Percentiles rank a stretch among this genome's conserved stretches.
Evolutionary conservation across 441 rosid genomes (phyloP).

Genomic region (Biscutella laevigata): DNA sequence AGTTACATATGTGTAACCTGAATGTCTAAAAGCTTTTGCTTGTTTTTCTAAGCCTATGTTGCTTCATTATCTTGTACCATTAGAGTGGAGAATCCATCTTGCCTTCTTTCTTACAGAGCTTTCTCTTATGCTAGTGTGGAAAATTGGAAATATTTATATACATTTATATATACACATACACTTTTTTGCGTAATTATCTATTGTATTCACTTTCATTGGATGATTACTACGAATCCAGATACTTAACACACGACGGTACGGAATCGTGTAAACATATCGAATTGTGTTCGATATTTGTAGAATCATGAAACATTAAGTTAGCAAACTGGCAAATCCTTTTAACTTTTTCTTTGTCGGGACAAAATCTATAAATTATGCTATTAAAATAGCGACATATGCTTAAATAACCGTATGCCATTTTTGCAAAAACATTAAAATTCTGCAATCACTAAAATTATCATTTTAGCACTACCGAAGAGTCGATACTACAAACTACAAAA

Average conservation of each 20-base stretch:
- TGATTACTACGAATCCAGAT: conserved; percentile 3
- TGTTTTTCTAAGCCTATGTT: conserved; percentile 13
- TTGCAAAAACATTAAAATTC: too few relatives aligned
- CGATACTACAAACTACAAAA: too few relatives aligned
- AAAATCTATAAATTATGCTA: too few relatives aligned
- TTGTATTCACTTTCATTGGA: neutral
- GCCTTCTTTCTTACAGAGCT: conserved; percentile 8
- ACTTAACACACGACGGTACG: neutral
- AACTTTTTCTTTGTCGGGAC: too few relatives aligned
- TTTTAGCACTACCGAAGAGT: too few relatives aligned
- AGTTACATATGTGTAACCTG: conserved; percentile 1
- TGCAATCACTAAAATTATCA: too few relatives aligned
- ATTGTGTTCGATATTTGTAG: neutral
- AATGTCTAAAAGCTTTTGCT: conserved; percentile 4
- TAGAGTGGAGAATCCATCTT: conserved; percentile 1
- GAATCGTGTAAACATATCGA: neutral
- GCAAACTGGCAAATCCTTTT: too few relatives aligned
- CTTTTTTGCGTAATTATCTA: neutral
- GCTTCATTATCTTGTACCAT: conserved; percentile 17
- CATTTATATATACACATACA: neutral
- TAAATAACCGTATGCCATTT: too few relatives aligned
- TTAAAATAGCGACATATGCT: too few relatives aligned
- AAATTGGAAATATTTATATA: too few relatives aligned
- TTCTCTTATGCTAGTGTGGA: conserved; percentile 6
- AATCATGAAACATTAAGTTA: neutral